Conservation (phyloP, 2,329 filamentous ascomycete species). For the Colletotrichum spaethianum region DNA sequence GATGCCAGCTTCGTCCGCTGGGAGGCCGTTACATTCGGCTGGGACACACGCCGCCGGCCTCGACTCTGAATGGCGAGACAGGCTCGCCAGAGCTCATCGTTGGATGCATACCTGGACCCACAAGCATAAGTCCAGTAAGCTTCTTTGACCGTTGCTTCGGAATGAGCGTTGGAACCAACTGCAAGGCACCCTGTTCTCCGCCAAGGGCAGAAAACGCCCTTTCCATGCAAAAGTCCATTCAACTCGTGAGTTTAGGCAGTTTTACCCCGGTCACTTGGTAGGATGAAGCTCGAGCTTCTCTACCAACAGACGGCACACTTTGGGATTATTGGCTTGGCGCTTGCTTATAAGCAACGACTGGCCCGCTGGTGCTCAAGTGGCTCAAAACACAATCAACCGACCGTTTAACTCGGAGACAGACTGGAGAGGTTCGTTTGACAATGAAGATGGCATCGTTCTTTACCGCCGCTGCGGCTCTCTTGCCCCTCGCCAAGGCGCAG, state of each 20-base stretch:
- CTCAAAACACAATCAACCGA: no score
- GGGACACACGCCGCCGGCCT: not conserved
- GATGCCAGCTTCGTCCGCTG: not conserved
- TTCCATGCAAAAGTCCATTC: not conserved
- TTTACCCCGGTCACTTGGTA: not conserved
- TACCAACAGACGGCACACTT: not conserved
- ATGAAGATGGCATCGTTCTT: slow-evolving; percentile 10
- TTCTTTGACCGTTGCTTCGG: not conserved
- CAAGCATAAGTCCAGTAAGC: not conserved
- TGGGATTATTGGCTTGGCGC: not conserved
- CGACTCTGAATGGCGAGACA: not conserved
- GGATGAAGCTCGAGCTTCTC: not conserved
- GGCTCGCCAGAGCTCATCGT: not conserved
- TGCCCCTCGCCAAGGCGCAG: slow-evolving; percentile 3
- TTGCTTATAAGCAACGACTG: not conserved
- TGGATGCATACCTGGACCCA: not conserved
- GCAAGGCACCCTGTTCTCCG: not conserved
- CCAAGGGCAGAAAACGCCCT: not conserved
- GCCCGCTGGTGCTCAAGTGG: not conserved
- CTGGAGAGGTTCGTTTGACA: not conserved
- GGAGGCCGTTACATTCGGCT: no score
- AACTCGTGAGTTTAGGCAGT: not conserved
- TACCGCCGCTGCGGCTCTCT: not conserved
- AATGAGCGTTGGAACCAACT: not conserved
- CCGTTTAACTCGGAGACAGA: not conserved